Conservation (phyloP, 2,329 filamentous ascomycete genomes). For the Metarhizium anisopliae region DNA sequence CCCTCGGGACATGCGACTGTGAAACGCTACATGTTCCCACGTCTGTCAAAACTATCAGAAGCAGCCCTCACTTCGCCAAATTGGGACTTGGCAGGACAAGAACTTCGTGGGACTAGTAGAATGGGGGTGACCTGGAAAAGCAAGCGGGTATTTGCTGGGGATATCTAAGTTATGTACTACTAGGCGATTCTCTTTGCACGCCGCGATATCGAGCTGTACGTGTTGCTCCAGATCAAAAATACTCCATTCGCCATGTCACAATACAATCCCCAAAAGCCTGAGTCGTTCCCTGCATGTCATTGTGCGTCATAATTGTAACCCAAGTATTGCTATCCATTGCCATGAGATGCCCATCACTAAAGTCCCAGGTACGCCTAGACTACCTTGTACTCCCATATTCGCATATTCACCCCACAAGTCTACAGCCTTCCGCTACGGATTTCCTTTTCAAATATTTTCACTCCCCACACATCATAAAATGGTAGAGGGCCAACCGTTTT, state of each 20-base stretch:
- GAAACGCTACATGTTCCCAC: too few species aligned
- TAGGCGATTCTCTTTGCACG: too few species aligned
- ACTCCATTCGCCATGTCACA: conserved; percentile 25
- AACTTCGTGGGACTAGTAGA: too few species aligned
- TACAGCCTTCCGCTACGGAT: conserved; percentile 22
- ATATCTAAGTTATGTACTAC: too few species aligned
- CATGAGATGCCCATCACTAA: neutral
- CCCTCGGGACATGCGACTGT: too few species aligned
- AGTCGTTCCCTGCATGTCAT: neutral
- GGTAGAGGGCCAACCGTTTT: conserved; percentile 27
- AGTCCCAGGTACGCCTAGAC: neutral
- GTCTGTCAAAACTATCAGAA: too few species aligned
- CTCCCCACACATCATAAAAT: conserved; percentile 33
- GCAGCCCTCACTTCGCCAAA: too few species aligned
- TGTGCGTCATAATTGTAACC: neutral
- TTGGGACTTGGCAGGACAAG: too few species aligned
- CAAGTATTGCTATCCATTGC: neutral
- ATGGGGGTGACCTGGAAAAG: too few species aligned
- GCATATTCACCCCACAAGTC: neutral
- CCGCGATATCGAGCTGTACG: conserved; percentile 8
- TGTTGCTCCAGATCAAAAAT: neutral
- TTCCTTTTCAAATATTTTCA: conserved; percentile 52
- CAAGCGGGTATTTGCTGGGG: too few species aligned
- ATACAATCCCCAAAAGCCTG: neutral
- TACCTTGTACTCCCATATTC: neutral